These are phyloP conservation scores for Candida manassasensis DNA, from an alignment of 805 yeast genomes.

Conservation along the genomic window DNA sequence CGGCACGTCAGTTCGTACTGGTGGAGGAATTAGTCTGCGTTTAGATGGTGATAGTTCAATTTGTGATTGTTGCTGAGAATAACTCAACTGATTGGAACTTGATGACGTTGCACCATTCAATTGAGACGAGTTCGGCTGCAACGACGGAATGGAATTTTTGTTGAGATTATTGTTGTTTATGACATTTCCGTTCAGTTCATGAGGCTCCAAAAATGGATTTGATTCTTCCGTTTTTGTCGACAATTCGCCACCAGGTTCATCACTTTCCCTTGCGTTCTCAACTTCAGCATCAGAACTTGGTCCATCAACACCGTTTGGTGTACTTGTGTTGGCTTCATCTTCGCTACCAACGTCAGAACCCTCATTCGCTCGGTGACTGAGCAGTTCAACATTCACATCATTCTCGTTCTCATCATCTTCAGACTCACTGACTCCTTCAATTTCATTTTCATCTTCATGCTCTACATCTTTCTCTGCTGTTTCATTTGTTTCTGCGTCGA, in stretches of 20 bases:
- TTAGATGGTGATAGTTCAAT: constrained; percentile 25
- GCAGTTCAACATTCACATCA: background rate
- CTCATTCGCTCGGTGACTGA: background rate
- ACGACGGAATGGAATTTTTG: background rate
- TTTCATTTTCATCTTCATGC: constrained; percentile 1
- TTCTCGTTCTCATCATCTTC: background rate
- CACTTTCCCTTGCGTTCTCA: background rate
- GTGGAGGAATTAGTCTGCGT: constrained; percentile 16
- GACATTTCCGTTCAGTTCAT: background rate
- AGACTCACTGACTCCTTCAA: background rate
- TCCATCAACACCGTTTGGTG: background rate
- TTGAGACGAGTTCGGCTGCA: background rate
- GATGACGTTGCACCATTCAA: constrained; percentile 4
- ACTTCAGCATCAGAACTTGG: background rate
- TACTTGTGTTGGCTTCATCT: background rate
- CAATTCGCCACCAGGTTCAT: background rate
- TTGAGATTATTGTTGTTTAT: constrained; percentile 1
- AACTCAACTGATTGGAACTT: constrained; percentile 13
- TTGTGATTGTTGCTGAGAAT: constrained; percentile 26
- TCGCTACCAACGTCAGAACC: no score
- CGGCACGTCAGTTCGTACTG: constrained; percentile 27
- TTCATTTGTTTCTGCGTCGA: background rate
- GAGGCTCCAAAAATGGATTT: constrained; percentile 2
- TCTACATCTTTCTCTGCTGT: background rate
- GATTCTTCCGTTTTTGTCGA: background rate